Base-by-base conservation (phyloP, 106 monocot genomes). In the Dendrobium huoshanense region DNA sequence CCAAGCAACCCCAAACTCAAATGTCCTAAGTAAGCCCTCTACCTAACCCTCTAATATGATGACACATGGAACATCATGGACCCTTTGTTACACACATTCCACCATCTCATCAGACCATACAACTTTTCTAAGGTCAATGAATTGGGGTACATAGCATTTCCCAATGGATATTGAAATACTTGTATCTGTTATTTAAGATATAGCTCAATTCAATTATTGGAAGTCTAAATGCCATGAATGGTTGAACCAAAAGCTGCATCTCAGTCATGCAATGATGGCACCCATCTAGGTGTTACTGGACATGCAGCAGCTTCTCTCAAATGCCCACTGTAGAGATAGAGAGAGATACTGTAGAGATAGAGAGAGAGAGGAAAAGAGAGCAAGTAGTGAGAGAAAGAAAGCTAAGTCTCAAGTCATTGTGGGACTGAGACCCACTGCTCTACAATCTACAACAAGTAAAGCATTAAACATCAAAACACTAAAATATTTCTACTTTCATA, bases 181-280 rank as follows among this genome's bases (percentile, higher is more conserved):
- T 51, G 51, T 13, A 51, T 51, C 16, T 51, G 51, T 51, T 51
- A 51, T 51, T 51, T 3, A 61, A 61, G 22, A 22, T n/a, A 61
- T 7, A 61, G 61, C 61, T 61, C 61, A 11, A 70, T 70, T 70
- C 74, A 74, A 74, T 74, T 43, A 74, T 74, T 74, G 74, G 13
- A 42, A 74, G 43, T 74, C 43, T 20, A 74, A 44, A 6, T 15
- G 72, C 72, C 17, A 72, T 72, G 16, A 74, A 44, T 41, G 41
- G 74, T 76, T 51, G 76, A 76, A 76, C 25, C 76, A 76, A 76
- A 76, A 76, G 76, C 76, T 76, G 76, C 48, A 18, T 18, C 49
- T 76, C 76, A 45, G 76, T 51, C 49, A 76, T 25, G 76, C 76
- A 76, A 25, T 76, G 24, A 76, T 76, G 70, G 76, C 76, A 49